Base-by-base conservation (phyloP, 495 filamentous ascomycete species). In the Rostrohypoxylon terebratum region DNA sequence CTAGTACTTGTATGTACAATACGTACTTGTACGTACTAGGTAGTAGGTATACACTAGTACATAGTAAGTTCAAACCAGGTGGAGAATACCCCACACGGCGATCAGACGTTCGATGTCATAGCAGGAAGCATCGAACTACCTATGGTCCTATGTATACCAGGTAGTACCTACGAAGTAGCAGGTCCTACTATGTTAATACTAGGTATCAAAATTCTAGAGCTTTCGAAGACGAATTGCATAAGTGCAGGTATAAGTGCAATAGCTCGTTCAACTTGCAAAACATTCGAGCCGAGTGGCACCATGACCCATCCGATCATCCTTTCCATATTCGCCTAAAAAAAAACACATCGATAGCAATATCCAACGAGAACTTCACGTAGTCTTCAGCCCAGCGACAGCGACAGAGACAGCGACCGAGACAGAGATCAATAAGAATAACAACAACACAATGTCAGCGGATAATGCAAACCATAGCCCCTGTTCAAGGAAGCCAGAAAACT, bases 291-390 rank as follows among this genome's bases (percentile, higher is more conserved):
- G 40, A 51, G 55, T 48, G 16, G 47, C 18, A 47, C 57, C 44
- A 77, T 77, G 75, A 71, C 59, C 40, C 58, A 4, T 59, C 69
- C 28, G 73, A 79, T 1, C 81, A 83, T 55, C 78, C 77, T 20
- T 85, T 85, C n/a, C n/a, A n/a, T 68, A 78, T 83, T 62, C 80
- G 78, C 16, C 84, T 84, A 75, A 78, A 78, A 63, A 78, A 63
- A 78, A 84, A 36, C 80, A 81, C 73, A 73, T 83, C 63, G 79
- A 84, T 69, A 36, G 63, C 28, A 77, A 78, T 9, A 77, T 85
- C 61, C 59, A 72, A 28, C 76, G 78, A 33, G 73, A 81, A 3
- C 67, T 83, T 14, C 77, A 81, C 44, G 76, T 76, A 23, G 45
- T 85, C 11, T 47, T 79, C 8, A 72, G 77, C 31, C 7, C 65